Evolutionary conservation across 208 protist genomes (phyloP).

Genomic region (Lotmaria passim): DNA sequence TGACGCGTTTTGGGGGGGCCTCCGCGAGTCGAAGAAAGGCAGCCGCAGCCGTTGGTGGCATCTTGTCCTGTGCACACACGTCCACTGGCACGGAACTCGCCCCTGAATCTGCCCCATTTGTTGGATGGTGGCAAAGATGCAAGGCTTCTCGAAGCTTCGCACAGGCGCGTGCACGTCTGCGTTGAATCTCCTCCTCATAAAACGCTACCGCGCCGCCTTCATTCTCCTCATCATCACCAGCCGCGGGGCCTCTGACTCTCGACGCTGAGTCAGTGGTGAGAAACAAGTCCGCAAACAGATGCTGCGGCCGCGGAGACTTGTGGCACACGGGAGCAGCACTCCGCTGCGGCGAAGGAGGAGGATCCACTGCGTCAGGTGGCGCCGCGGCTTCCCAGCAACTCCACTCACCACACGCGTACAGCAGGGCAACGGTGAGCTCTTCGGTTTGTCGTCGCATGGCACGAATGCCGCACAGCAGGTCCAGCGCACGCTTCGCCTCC

Average conservation of each 20-base stretch:
- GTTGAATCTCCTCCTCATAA: not conserved
- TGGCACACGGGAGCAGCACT: not conserved
- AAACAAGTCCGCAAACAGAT: constrained; percentile 49
- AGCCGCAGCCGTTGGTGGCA: not conserved
- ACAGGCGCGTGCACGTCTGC: constrained; percentile 17
- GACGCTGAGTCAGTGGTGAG: not conserved
- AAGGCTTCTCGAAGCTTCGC: constrained; percentile 6
- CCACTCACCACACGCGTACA: constrained; percentile 61
- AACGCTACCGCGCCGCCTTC: not conserved
- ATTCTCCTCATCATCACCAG: not conserved
- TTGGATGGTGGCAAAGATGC: not conserved
- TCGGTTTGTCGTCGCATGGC: constrained; percentile 62
- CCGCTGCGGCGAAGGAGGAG: not conserved
- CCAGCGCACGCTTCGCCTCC: constrained; percentile 38
- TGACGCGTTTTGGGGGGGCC: not conserved
- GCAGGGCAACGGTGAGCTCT: constrained; percentile 48
- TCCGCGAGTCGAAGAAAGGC: constrained; percentile 24
- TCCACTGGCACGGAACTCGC: not conserved
- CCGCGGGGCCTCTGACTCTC: not conserved
- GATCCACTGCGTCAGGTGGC: too few relatives aligned
- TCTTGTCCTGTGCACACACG: too few relatives aligned
- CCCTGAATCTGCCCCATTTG: not conserved
- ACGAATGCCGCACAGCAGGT: constrained; percentile 48
- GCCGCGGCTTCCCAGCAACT: constrained; percentile 39
- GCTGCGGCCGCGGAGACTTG: constrained; percentile 2